Conservation (phyloP, 495 filamentous ascomycete species). For the Talaromyces adpressus region DNA sequence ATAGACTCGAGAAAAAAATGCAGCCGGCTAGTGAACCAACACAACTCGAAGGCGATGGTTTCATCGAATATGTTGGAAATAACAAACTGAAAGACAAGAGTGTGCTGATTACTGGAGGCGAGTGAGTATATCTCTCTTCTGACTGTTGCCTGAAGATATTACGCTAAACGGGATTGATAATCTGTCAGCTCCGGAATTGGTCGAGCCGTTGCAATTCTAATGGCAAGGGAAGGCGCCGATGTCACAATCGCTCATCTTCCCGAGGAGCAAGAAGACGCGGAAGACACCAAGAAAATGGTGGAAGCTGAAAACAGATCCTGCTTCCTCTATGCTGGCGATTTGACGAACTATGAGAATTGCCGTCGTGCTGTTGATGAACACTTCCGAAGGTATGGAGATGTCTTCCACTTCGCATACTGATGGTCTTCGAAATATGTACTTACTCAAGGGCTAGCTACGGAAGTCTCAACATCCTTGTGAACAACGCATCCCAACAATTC, state of each 20-base stretch:
- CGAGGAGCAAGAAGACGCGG: conserved; percentile 45
- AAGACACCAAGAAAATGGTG: conserved; percentile 41
- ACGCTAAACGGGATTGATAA: not conserved
- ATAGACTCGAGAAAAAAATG: conserved; percentile 19
- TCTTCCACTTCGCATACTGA: not conserved
- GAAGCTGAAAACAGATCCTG: conserved; percentile 39
- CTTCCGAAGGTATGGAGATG: conserved; percentile 28
- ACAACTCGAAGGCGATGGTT: conserved; percentile 17
- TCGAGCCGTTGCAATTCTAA: conserved; percentile 46
- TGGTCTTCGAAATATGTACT: not conserved
- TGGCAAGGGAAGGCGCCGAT: conserved; percentile 50
- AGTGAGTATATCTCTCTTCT: conserved; percentile 22
- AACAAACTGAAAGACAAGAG: conserved; percentile 45
- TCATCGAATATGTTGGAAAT: conserved; percentile 37
- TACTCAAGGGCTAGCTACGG: conserved; percentile 24
- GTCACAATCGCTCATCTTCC: conserved; percentile 49
- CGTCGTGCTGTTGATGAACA: conserved; percentile 43
- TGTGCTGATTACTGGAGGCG: conserved; percentile 50
- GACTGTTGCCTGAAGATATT: not conserved
- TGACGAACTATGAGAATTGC: conserved; percentile 40
- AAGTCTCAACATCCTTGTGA: conserved; percentile 49
- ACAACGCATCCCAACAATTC: conserved; percentile 54
- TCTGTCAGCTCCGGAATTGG: conserved; percentile 42
- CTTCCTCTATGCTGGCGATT: conserved; percentile 39
- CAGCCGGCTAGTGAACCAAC: conserved; percentile 18